Conservation (phyloP, 257 asterid genomes). For the Hygrophila difformis region DNA sequence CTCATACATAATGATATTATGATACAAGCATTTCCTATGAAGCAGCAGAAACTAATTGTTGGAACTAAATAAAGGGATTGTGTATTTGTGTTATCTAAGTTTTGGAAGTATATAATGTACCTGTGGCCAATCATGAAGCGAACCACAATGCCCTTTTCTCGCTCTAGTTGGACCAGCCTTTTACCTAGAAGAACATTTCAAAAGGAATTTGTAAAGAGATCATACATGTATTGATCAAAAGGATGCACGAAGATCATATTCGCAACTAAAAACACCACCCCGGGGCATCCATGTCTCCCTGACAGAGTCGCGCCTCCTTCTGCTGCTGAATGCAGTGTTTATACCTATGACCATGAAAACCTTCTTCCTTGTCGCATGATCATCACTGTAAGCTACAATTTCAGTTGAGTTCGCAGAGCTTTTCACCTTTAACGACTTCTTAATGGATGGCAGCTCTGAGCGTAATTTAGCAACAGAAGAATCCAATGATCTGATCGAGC, state of each 20-base stretch:
- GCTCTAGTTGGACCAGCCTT: constrained; percentile 45
- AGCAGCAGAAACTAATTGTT: too few relatives aligned
- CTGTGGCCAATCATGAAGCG: constrained; percentile 91
- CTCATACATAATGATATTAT: too few relatives aligned
- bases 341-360: constrained; percentile 66
- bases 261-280: constrained; percentile 26
- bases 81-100: too few relatives aligned
- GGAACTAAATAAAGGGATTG: neutral
- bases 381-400: constrained; percentile 1
- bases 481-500: constrained; percentile 35
- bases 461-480: constrained; percentile 43
- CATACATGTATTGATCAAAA: neutral
- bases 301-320: constrained; percentile 80
- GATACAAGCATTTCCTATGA: too few relatives aligned
- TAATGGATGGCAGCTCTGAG: constrained; percentile 43
- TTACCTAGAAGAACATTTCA: constrained; percentile 32
- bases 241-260: neutral
- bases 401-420: constrained; percentile 21
- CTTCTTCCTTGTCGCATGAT: constrained; percentile 20
- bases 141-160: constrained; percentile 69
- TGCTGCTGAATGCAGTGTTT: constrained; percentile 77
- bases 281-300: constrained; percentile 89
- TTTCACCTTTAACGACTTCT: constrained; percentile 19
- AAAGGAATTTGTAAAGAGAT: neutral
- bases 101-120: too few relatives aligned